These are phyloP conservation scores for Dendrocalamus sinicus DNA, from an alignment of 176 grass and related monocot species.

Conservation along the genomic window DNA sequence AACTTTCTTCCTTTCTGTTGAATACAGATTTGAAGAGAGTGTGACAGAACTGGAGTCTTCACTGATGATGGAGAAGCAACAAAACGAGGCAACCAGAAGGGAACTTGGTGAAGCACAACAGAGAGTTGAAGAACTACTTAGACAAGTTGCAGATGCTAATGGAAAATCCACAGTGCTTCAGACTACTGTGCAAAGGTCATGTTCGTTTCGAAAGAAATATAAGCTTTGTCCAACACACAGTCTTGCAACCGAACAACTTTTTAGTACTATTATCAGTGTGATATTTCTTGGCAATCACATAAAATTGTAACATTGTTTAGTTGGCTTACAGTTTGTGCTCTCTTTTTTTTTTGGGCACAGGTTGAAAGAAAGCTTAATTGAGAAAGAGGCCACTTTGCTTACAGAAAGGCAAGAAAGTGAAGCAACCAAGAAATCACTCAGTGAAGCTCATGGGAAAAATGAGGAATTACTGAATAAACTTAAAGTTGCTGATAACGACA, in stretches of 20 bases:
- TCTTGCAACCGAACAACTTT: not conserved
- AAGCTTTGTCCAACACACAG: constrained; percentile 20
- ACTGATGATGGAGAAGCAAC: constrained; percentile 51
- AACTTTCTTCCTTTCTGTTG: constrained; percentile 20
- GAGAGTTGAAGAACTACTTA: constrained; percentile 56
- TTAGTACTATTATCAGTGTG: constrained; percentile 4
- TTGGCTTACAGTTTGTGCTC: constrained; percentile 23
- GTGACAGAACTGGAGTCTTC: constrained; percentile 55
- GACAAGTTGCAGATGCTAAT: constrained; percentile 57
- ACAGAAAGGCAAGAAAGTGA: constrained; percentile 65
- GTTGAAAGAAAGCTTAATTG: constrained; percentile 70
- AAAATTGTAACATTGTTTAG: constrained; percentile 29
- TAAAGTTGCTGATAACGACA: constrained; percentile 57
- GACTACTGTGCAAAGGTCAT: constrained; percentile 66
- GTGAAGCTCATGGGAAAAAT: constrained; percentile 53
- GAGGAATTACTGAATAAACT: constrained; percentile 58
- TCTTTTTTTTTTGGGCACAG: constrained; percentile 51
- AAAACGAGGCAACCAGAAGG: constrained; percentile 48
- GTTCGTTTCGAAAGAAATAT: constrained; percentile 34
- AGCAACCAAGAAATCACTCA: constrained; percentile 56
- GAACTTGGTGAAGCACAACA: constrained; percentile 59
- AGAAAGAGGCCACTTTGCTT: constrained; percentile 53
- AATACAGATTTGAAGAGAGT: constrained; percentile 63
- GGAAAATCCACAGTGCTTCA: constrained; percentile 58
- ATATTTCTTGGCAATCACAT: constrained; percentile 24